Base-by-base conservation (phyloP, 495 filamentous ascomycete species). In the Aspergillus leporis region DNA sequence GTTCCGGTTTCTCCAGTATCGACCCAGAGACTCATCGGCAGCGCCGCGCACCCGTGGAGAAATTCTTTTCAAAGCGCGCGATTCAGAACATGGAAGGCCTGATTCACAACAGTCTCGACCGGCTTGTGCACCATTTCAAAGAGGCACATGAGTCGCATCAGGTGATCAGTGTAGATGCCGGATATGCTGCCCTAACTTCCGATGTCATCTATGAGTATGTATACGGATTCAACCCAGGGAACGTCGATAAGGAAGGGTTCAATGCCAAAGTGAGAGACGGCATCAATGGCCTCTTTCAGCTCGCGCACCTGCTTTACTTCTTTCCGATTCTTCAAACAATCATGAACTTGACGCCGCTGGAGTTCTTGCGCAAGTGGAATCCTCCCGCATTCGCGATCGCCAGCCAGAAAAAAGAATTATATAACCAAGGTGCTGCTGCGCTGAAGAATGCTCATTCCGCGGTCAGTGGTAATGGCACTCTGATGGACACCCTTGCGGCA, bases 181-280 rank as follows among this genome's bases (percentile, higher is more conserved):
- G 65, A 8, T 70, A 66, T 55, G 61, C 63, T 0, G 66, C 53
- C 1, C 16, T 71, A 46, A 68, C 68, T 2, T 52, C 66, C 22
- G 70, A 73, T 36, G 58, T 69, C 19, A 71, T 71, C 53, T 32
- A 66, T 21, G 25, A 66, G 25, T 71, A 73, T 41, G 61, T n/a
- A 16, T 70, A 65, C 43, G 68, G 70, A 3, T 51, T 59, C 22
- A 56, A 67, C 50, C 61, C 55, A 9, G 57, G 61, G 0, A 66
- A 65, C 25, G 58, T 71, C 2, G 68, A 73, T n/a, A 34, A 61
- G 1, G 58, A 66, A 43, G 62, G 61, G 9, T 70, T 71, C 54
- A 66, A 68, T 21, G 61, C 51, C 3, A 36, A 53, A 7, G 32
- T 72, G 2, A 40, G 67, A 46, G 69, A 72, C 40, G 67, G 65